A percentile compares a stretch with the other conserved stretches of the same genome.
These are phyloP conservation scores for Teunomyces lycoperdinae DNA, from an alignment of 805 yeast species.

Conservation along the genomic window DNA sequence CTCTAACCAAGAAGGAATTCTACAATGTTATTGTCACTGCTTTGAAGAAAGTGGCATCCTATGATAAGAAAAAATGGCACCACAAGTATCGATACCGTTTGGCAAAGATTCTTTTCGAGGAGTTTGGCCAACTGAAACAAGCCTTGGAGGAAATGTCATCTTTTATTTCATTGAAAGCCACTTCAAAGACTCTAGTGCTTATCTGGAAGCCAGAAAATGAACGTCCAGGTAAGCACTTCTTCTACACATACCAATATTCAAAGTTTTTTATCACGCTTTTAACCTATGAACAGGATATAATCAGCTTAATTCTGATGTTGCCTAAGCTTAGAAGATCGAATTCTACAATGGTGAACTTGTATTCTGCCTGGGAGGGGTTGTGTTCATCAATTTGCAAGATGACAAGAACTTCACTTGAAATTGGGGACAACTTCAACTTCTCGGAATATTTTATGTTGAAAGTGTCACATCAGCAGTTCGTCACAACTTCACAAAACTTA, in stretches of 20 bases:
- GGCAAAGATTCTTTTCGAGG: slow-evolving; percentile 59
- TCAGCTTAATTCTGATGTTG: slow-evolving; percentile 55
- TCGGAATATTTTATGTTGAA: slow-evolving; percentile 53
- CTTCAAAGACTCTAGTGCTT: slow-evolving; percentile 67
- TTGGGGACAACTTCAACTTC: slow-evolving; percentile 37
- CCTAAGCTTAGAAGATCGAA: slow-evolving; percentile 77
- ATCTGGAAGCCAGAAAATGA: slow-evolving; percentile 95
- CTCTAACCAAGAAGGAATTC: slow-evolving; percentile 16
- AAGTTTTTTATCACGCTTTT: slow-evolving; percentile 59
- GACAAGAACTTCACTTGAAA: slow-evolving; percentile 41
- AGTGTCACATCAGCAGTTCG: slow-evolving; percentile 44
- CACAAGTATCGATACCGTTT: slow-evolving; percentile 77
- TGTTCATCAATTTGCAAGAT: slow-evolving; percentile 53
- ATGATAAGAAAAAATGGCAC: slow-evolving; percentile 89
- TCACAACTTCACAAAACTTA: slow-evolving; percentile 31
- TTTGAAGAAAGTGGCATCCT: slow-evolving; percentile 44
- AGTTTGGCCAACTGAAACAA: slow-evolving; percentile 45
- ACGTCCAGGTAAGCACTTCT: slow-evolving; percentile 89
- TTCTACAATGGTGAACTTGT: slow-evolving; percentile 67
- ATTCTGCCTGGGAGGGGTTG: slow-evolving; percentile 63
- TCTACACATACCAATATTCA: slow-evolving; percentile 69
- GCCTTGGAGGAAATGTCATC: slow-evolving; percentile 66
- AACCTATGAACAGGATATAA: slow-evolving; percentile 51
- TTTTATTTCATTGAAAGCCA: slow-evolving; percentile 63
- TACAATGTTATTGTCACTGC: slow-evolving; percentile 41